Evolutionary conservation across 306 rosid genomes (phyloP), one percentile per base, ranked within the genome.

Genomic region (Quillaja saponaria): DNA sequence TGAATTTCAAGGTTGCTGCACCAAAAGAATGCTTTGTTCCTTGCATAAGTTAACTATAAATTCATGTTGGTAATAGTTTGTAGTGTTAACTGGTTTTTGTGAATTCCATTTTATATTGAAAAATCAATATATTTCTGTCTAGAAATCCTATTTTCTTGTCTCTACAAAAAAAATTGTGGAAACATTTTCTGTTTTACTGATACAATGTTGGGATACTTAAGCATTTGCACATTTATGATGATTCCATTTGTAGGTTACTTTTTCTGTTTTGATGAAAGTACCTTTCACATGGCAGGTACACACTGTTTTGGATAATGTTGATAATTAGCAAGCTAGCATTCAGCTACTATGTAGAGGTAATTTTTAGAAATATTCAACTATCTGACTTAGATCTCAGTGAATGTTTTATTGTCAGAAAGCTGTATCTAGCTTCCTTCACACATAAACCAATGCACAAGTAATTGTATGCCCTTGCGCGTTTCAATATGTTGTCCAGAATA

Each of bases 341-440:
- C 84, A 94, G 97, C 90, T 94, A 83, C 84, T 94, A 81, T 69
- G 99, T 94, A 73, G 97, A 94, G 99, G 99, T 94, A 76, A 49
- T 42, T 53, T 63, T 17, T 54, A 46, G 3, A 8, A 61, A 12
- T 15, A 10, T 13, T 52, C 34, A 51, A 42, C 25, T 60, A 13
- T 39, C 41, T 52, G 14, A 25, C 34, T 58, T 59, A 28, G 9
- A 10, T 33, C 9, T 39, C 44, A 39, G n/a, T n/a, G 7, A 8
- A 8, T 8, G 7, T 41, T 68, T 49, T 1, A 28, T 16, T 14
- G 8, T 58, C 17, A 16, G 8, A 28, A 21, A 58, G 10, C 19
- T 15, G 19, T 9, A 34, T 38, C 53, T 12, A 42, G 59, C 38
- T 17, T 9, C 51, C 25, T 50, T 35, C 37, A 2, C 50, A 58